phyloP scores from a whole-genome alignment of 345 rosid species.

The Brassica cretica region DNA sequence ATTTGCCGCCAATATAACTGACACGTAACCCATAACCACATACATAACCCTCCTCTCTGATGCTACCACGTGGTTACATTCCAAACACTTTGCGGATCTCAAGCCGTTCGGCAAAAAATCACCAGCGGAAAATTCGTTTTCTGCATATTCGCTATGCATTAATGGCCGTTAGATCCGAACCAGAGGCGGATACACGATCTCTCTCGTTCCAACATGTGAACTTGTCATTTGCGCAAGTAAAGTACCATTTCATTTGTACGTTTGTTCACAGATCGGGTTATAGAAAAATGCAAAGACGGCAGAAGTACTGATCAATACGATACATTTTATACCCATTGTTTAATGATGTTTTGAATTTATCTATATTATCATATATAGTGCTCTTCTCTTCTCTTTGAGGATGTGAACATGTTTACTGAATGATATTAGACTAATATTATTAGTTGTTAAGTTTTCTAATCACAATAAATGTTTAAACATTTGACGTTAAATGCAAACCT shows the following conservation, averaged over 20 bases:
- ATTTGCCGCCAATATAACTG: slow-evolving; percentile 29
- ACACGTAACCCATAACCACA: slow-evolving; percentile 23
- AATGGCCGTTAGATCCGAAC: slow-evolving; percentile 36
- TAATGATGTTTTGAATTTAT: not conserved
- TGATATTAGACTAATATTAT: no score
- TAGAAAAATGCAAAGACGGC: not conserved
- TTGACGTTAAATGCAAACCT: not conserved
- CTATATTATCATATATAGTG: not conserved
- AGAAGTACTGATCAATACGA: not conserved
- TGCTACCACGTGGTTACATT: slow-evolving; percentile 31
- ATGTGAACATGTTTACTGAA: not conserved
- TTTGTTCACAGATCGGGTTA: not conserved
- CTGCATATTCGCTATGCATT: slow-evolving; percentile 2
- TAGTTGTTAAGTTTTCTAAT: not conserved
- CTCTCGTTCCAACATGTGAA: slow-evolving; percentile 34
- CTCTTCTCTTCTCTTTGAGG: not conserved
- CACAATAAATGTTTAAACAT: not conserved
- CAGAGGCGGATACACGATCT: slow-evolving; percentile 26
- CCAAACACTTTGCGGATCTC: slow-evolving; percentile 36
- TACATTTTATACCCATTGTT: no score
- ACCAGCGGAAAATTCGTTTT: not conserved
- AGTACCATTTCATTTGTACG: slow-evolving; percentile 21
- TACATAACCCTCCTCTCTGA: slow-evolving; percentile 21
- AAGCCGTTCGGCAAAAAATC: slow-evolving; percentile 30
- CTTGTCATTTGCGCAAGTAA: slow-evolving; percentile 24